These are phyloP conservation scores for Theileria orientalis DNA, from an alignment of 169 alveolate genomes.

Conservation along the genomic window DNA sequence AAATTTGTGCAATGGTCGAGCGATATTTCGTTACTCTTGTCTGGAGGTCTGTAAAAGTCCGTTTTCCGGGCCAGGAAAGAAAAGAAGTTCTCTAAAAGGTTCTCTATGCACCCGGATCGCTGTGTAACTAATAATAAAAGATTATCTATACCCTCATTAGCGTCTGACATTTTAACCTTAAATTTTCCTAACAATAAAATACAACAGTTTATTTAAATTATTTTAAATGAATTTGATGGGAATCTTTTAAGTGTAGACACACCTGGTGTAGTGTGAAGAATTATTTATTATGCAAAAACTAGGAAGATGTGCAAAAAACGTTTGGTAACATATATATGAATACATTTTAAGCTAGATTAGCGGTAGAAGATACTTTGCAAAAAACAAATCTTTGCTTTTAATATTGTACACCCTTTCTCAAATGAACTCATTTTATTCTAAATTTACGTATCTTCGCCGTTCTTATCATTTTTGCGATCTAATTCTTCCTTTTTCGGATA, in stretches of 20 bases:
- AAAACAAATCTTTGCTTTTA: too few species aligned
- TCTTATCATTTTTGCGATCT: not conserved
- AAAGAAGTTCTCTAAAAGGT: constrained; percentile 88
- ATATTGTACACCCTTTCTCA: too few species aligned
- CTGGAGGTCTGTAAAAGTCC: constrained; percentile 87
- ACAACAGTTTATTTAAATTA: too few species aligned
- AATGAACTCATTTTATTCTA: too few species aligned
- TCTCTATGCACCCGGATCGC: constrained; percentile 91
- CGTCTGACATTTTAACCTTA: constrained; percentile 48
- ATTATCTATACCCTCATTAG: constrained; percentile 77
- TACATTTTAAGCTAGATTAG: too few species aligned
- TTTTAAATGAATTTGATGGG: not conserved
- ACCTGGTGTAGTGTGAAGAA: not conserved
- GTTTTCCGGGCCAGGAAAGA: constrained; percentile 94
- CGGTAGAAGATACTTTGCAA: not conserved
- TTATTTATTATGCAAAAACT: too few species aligned
- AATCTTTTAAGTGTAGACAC: not conserved
- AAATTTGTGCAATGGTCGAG: constrained; percentile 59
- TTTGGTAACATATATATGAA: too few species aligned
- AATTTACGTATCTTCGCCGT: too few species aligned
- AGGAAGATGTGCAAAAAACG: too few species aligned
- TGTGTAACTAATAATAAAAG: constrained; percentile 88
- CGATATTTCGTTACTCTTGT: constrained; percentile 69
- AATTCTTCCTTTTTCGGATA: not conserved
- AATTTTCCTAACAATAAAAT: not conserved